phyloP scores from a whole-genome alignment of 768 basidiomycete genomes.

The Pisolithus marmoratus region DNA sequence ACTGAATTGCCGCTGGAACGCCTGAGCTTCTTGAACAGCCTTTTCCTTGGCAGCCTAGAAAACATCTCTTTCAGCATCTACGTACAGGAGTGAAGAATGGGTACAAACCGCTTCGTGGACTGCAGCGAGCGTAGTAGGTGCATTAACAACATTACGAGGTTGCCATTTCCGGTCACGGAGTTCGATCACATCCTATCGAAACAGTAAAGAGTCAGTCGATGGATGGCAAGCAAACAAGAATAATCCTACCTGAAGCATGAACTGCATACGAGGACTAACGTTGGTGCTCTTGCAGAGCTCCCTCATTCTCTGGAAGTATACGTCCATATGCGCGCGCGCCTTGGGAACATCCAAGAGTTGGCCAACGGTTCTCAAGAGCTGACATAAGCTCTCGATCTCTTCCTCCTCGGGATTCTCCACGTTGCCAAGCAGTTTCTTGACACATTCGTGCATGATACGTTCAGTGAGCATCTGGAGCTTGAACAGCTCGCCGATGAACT shows the following conservation, averaged over 20 bases:
- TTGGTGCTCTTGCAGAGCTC: slow-evolving; percentile 69
- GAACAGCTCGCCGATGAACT: slow-evolving; percentile 97
- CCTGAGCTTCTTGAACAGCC: slow-evolving; percentile 47
- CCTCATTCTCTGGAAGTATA: slow-evolving; percentile 90
- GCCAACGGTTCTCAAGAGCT: slow-evolving; percentile 87
- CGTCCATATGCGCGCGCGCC: slow-evolving; percentile 81
- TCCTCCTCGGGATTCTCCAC: slow-evolving; percentile 96
- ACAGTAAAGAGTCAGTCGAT: slow-evolving; percentile 1
- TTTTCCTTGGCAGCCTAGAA: slow-evolving; percentile 78
- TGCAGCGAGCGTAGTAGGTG: slow-evolving; percentile 84
- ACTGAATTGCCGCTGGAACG: slow-evolving; percentile 48
- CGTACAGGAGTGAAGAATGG: background rate
- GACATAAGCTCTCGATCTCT: slow-evolving; percentile 95
- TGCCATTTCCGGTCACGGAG: slow-evolving; percentile 82
- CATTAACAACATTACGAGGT: slow-evolving; percentile 62
- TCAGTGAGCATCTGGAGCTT: slow-evolving; percentile 98
- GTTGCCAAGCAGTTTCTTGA: slow-evolving; percentile 91
- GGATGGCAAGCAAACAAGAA: background rate
- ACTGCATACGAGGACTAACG: slow-evolving; percentile 84
- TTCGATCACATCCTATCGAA: slow-evolving; percentile 81
- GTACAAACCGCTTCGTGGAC: slow-evolving; percentile 76
- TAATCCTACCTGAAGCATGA: slow-evolving; percentile 85
- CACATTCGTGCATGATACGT: slow-evolving; percentile 98
- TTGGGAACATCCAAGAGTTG: slow-evolving; percentile 73
- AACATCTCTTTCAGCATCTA: slow-evolving; percentile 1